Evolutionary conservation across 768 basidiomycete species (phyloP).

Genomic region (Fomitopsis pulvina): DNA sequence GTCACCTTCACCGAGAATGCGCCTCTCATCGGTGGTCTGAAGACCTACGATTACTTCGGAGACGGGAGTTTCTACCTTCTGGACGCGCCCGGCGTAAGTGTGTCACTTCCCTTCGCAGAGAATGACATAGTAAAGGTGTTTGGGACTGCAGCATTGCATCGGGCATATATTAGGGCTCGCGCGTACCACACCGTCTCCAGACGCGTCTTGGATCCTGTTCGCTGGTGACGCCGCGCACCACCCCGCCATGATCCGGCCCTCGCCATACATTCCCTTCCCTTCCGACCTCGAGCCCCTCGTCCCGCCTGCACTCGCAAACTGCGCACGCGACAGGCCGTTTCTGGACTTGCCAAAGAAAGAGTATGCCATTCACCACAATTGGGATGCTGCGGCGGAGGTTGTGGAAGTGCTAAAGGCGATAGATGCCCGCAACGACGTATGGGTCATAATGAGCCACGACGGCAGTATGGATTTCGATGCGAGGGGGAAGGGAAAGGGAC

Average conservation of each 20-base stretch:
- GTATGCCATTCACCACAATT: neutral
- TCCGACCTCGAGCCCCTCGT: neutral
- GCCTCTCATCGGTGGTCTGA: neutral
- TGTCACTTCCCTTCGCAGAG: slow-evolving; percentile 10
- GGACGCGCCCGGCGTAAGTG: slow-evolving; percentile 48
- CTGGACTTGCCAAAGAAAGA: neutral
- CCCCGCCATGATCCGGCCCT: neutral
- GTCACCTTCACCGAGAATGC: neutral
- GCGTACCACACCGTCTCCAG: slow-evolving; percentile 37
- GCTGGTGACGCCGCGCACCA: slow-evolving; percentile 43
- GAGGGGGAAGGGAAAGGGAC: neutral
- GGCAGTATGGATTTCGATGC: neutral
- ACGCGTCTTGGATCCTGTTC: slow-evolving; percentile 49
- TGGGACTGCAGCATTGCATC: slow-evolving; percentile 5
- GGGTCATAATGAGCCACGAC: neutral
- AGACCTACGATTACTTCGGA: slow-evolving; percentile 38
- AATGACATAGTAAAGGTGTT: slow-evolving; percentile 8
- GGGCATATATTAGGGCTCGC: slow-evolving; percentile 50
- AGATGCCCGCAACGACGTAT: neutral
- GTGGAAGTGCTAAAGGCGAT: neutral
- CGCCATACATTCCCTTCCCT: neutral
- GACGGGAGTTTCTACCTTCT: slow-evolving; percentile 55
- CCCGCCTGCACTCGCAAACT: neutral
- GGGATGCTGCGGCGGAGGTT: neutral
- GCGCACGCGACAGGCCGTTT: neutral